These are phyloP conservation scores for Apophysomyces sp. DNA, from an alignment of 371 early-diverging fungal genomes.

Conservation along the genomic window DNA sequence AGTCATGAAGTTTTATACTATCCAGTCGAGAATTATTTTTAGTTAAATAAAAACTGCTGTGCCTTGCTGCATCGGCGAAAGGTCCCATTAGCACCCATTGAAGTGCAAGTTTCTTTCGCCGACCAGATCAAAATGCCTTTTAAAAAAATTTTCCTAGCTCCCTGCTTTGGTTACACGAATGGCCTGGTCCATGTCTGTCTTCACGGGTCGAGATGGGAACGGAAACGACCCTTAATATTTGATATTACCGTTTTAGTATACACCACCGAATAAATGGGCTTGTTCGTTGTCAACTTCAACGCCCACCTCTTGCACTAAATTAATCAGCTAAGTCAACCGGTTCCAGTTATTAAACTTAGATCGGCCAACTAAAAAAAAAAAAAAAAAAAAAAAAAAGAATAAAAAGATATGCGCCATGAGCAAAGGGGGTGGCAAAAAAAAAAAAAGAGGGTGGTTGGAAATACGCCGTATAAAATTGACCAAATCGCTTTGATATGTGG, in stretches of 20 bases:
- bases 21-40: not conserved
- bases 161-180: not conserved
- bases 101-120: not conserved
- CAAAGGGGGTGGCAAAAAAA: too few species aligned
- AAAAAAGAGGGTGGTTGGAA: too few species aligned
- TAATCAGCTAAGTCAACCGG: too few species aligned
- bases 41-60: not conserved
- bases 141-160: not conserved
- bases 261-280: not conserved
- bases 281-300: not conserved
- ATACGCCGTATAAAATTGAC: too few species aligned
- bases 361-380: too few species aligned
- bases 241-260: not conserved
- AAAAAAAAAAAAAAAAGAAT: too few species aligned
- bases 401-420: too few species aligned
- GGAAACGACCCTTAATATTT: slow-evolving; percentile 3
- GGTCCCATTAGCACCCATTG: not conserved
- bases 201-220: slow-evolving; percentile 4
- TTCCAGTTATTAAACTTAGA: too few species aligned
- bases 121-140: not conserved
- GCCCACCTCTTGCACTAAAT: too few species aligned
- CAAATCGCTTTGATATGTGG: too few species aligned
- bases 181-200: slow-evolving; percentile 1
- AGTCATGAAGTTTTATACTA: not conserved
- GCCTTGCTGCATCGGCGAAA: not conserved